phyloP scores from a whole-genome alignment of 768 basidiomycete genomes.

The Tremella mesenterica region DNA sequence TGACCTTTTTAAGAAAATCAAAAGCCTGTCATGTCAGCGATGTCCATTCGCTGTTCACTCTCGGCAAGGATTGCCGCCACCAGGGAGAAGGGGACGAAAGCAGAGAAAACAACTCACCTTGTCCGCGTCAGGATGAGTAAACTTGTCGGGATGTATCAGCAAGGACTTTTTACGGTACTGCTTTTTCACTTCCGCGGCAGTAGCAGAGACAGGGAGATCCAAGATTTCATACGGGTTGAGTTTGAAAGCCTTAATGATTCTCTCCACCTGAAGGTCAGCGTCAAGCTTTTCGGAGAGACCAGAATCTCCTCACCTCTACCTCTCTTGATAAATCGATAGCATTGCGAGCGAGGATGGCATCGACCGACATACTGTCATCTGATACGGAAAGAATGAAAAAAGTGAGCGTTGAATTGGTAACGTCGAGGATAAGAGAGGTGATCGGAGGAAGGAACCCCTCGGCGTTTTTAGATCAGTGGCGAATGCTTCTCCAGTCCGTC shows the following conservation, averaged over 20 bases:
- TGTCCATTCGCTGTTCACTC: not conserved
- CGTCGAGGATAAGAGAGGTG: not conserved
- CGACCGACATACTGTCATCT: conserved; percentile 13
- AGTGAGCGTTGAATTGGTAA: conserved; percentile 1
- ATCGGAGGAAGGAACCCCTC: not conserved
- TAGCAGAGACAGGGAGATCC: conserved; percentile 54
- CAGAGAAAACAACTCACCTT: conserved; percentile 31
- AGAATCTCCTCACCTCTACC: conserved; percentile 27
- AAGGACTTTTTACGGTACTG: conserved; percentile 51
- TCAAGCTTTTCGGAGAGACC: not conserved
- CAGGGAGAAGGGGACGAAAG: no score
- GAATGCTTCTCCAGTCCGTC: not conserved
- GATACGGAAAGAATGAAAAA: conserved; percentile 4
- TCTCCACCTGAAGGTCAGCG: conserved; percentile 50
- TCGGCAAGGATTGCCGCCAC: no score
- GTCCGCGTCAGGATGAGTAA: conserved; percentile 53
- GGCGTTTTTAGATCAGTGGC: not conserved
- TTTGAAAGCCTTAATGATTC: conserved; percentile 90
- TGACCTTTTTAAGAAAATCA: conserved; percentile 44
- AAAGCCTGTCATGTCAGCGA: conserved; percentile 33
- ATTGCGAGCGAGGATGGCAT: conserved; percentile 24
- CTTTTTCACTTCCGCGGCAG: conserved; percentile 78
- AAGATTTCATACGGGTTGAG: conserved; percentile 93
- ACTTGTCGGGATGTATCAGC: conserved; percentile 97
- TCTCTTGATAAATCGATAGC: conserved; percentile 28